Evolutionary conservation across 768 basidiomycete genomes (phyloP), one percentile per base, ranked within the genome.

Genomic region (Leccinum truebloodii): DNA sequence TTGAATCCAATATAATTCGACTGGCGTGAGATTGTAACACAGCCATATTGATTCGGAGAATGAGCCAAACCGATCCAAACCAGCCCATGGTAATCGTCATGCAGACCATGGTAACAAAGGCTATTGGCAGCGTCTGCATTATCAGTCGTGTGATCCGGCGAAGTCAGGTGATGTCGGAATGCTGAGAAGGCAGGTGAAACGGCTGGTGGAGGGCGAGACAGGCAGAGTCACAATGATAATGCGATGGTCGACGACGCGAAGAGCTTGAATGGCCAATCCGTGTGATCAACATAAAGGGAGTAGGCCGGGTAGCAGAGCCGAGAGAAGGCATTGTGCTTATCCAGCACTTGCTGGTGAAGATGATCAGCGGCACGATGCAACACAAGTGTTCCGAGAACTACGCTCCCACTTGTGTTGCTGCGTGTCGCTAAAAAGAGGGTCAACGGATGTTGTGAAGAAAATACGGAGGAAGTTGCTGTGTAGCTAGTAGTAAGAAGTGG

Each of bases 331-430:
- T 30, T 35, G 22, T 3, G n/a, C 22, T 41, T 39, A 14, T 44
- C 44, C 44, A 46, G 20, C 20, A 46, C 13, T 16, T 32, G 22
- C 18, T 6, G 51, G 18, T 7, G 22, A 50, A 12, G 28, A 48
- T 39, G 39, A 41, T 24, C 22, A 26, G 52, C n/a, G 63, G 56
- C 65, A 71, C 66, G 60, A 54, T 20, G 53, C 58, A 65, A 55
- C 39, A 73, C 76, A 73, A 73, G 76, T 71, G 76, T 79, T 74
- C 59, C 70, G 77, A 81, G 81, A 61, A 80, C 79, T 72, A 67
- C 80, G 79, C 80, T 81, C 79, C 75, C 78, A 71, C 74, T 71
- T 69, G 73, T 73, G 63, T 55, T 62, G 60, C 60, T 14, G 58
- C 48, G 69, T 67, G 65, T 58, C 64, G 52, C 57, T 4, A 3